Percentiles rank a stretch among this genome's conserved stretches.
phyloP scores from a whole-genome alignment of 202 grass and related monocot genomes.

The Setaria italica region DNA sequence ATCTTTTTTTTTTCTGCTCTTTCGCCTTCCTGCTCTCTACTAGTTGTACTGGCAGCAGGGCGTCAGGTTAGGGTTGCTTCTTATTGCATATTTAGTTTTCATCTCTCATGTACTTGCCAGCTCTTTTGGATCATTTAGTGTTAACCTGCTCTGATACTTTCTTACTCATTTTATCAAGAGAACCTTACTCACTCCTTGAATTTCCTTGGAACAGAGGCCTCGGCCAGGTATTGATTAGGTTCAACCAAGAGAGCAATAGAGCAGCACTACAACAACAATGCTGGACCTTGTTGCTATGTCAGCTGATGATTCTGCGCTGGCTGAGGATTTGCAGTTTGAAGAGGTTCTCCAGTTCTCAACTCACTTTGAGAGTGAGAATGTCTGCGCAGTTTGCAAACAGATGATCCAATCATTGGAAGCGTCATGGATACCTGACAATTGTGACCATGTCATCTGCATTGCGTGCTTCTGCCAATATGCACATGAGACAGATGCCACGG shows the following conservation, averaged over 20 bases:
- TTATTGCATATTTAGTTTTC: background rate
- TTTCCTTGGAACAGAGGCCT: conserved; percentile 25
- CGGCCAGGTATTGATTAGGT: background rate
- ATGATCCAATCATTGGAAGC: conserved; percentile 35
- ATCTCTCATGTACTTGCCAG: background rate
- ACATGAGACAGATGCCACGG: background rate
- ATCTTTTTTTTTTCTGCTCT: background rate
- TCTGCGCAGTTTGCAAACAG: conserved; percentile 45
- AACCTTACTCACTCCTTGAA: background rate
- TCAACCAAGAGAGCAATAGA: background rate
- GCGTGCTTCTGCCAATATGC: conserved; percentile 41
- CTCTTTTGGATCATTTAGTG: background rate
- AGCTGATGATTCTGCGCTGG: conserved; percentile 47
- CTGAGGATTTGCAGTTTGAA: conserved; percentile 67
- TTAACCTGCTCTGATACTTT: background rate
- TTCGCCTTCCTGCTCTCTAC: background rate
- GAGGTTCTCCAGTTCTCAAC: conserved; percentile 58
- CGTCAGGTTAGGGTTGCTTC: background rate
- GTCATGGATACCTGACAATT: conserved; percentile 43
- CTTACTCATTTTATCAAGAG: background rate
- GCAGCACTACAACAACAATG: background rate
- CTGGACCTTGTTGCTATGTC: background rate
- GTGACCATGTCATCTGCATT: conserved; percentile 49
- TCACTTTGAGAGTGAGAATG: background rate
- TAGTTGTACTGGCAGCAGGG: background rate